Conservation (phyloP, 116 monocot genomes). For the Cymodocea nodosa region DNA sequence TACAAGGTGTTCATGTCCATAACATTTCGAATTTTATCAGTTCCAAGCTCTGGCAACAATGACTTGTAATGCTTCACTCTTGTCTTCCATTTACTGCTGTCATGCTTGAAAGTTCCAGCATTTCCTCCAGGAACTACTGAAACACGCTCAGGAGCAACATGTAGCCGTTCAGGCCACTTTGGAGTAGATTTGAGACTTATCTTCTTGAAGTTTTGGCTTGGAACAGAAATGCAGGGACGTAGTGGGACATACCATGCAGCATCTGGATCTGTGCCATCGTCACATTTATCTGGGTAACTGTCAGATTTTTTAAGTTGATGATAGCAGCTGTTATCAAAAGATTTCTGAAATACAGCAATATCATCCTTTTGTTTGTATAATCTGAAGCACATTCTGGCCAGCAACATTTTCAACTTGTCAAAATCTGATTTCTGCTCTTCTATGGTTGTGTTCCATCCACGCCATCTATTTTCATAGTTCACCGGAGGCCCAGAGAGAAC, state of each 20-base stretch:
- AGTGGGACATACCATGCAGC: conserved; percentile 81
- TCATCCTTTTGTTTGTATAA: conserved; percentile 81
- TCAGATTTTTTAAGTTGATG: conserved; percentile 28
- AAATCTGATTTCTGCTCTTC: conserved; percentile 71
- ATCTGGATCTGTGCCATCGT: conserved; percentile 80
- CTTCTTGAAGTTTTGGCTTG: conserved; percentile 44
- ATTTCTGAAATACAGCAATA: conserved; percentile 91
- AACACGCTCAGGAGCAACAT: conserved; percentile 47
- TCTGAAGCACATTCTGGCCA: conserved; percentile 90
- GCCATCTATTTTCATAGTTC: conserved; percentile 83
- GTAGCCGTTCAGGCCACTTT: conserved; percentile 69
- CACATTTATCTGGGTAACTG: conserved; percentile 62
- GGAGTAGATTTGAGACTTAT: conserved; percentile 44
- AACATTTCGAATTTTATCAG: conserved; percentile 63
- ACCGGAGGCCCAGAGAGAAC: conserved; percentile 82
- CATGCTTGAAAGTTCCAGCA: conserved; percentile 63
- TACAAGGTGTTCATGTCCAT: conserved; percentile 95
- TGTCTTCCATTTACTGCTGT: conserved; percentile 68
- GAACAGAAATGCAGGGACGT: conserved; percentile 51
- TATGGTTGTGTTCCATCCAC: conserved; percentile 92
- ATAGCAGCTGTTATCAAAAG: conserved; percentile 61
- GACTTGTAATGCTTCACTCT: conserved; percentile 64
- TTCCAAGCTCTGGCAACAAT: conserved; percentile 59
- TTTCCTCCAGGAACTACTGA: conserved; percentile 57
- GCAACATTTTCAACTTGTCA: conserved; percentile 57